Evolutionary conservation across 1,284 basidiomycete genomes (phyloP), one percentile per base, ranked within the genome.

Genomic region (Abortiporus biennis): DNA sequence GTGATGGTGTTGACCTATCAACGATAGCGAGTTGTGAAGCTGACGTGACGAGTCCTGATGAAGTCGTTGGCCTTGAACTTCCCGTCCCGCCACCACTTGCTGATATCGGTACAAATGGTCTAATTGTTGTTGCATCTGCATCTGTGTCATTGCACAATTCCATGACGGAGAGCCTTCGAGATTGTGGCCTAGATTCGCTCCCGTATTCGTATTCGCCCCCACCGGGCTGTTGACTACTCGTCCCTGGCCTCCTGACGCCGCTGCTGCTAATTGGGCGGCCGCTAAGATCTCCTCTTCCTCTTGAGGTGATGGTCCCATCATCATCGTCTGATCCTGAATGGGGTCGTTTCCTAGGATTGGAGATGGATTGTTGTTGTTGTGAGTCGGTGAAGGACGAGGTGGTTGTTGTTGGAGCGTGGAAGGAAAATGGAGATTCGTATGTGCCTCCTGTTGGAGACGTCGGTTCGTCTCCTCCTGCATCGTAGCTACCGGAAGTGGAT

Each of bases 141-240:
- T 66, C 57, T 66, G 81, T 79, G 72, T 85, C 85, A 72, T 86
- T 85, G 74, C 80, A 85, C 71, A 88, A 80, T 55, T 88, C 85
- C 84, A 88, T 77, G 72, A 88, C 78, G 62, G 80, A 74, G 73
- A 88, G 78, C 47, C 85, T 66, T 54, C 85, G 73, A 66, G 79
- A 83, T 55, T 81, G 77, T 49, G 85, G 85, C 55, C 83, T 69
- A 55, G 80, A 83, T 48, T 84, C 80, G 52, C 68, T 57, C 31
- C 74, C 78, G 64, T 82, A 79, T 42, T 80, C 76, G 68, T 80
- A 75, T 34, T 65, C 65, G 46, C 39, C 31, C 36, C 36, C 46
- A 39, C 43, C 34, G 32, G 31, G 43, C 32, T 25, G 35, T 31
- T 49, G 41, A 40, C 46, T 43, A 52, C 56, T 53, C 47, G 45